Percentiles rank a stretch among this genome's conserved stretches.
These are phyloP conservation scores for Ganoderma lingzhi DNA, from an alignment of 1,284 basidiomycete species.

Conservation along the genomic window DNA sequence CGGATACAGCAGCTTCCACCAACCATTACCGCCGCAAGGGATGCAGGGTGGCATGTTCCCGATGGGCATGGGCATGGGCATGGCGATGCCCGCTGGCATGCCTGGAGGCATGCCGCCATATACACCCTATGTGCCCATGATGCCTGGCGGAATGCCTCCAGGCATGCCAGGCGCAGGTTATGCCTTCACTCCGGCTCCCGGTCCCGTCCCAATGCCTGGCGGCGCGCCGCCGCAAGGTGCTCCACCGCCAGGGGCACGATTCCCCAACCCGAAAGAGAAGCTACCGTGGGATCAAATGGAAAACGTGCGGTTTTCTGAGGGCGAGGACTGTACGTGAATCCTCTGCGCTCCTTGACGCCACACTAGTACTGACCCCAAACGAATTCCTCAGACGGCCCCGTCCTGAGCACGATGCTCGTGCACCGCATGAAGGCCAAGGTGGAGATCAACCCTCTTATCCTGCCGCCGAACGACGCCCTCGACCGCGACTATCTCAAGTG, in stretches of 20 bases:
- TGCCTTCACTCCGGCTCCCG: neutral
- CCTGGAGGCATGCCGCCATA: slow-evolving; percentile 13
- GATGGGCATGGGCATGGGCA: slow-evolving; percentile 25
- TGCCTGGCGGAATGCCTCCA: slow-evolving; percentile 18
- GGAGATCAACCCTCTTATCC: slow-evolving; percentile 68
- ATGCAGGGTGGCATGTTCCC: slow-evolving; percentile 12
- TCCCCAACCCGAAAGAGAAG: slow-evolving; percentile 25
- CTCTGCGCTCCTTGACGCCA: neutral
- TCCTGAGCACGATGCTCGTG: slow-evolving; percentile 67
- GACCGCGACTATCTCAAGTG: slow-evolving; percentile 63
- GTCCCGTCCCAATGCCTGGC: slow-evolving; percentile 17
- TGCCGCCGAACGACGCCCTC: slow-evolving; percentile 54
- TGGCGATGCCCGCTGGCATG: slow-evolving; percentile 25
- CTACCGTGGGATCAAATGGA: slow-evolving; percentile 34
- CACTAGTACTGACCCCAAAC: neutral
- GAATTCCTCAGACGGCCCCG: slow-evolving; percentile 65
- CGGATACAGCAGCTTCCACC: slow-evolving; percentile 34
- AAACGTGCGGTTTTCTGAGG: slow-evolving; percentile 40
- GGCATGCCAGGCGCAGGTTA: slow-evolving; percentile 19
- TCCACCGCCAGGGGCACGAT: slow-evolving; percentile 8
- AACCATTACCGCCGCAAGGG: slow-evolving; percentile 28
- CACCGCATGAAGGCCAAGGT: slow-evolving; percentile 56
- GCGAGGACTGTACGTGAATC: slow-evolving; percentile 37
- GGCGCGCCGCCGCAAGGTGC: slow-evolving; percentile 23
- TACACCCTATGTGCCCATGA: slow-evolving; percentile 4